These are phyloP conservation scores for Agaricus subrufescens DNA, from an alignment of 768 basidiomycete species.

Conservation along the genomic window DNA sequence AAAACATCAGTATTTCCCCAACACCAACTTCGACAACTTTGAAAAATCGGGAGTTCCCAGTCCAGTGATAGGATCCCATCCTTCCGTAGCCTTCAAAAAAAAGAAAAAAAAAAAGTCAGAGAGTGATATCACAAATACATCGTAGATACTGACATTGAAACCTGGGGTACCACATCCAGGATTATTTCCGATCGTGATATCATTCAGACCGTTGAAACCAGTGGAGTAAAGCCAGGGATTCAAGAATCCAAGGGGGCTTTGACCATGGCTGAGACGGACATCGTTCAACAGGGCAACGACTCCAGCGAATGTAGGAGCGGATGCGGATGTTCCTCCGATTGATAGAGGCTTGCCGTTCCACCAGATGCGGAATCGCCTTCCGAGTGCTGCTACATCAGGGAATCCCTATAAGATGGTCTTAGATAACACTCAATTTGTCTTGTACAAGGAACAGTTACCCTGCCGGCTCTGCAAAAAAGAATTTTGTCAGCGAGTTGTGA, in stretches of 20 bases:
- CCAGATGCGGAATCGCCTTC: slow-evolving; percentile 43
- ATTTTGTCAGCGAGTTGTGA: neutral
- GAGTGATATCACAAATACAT: neutral
- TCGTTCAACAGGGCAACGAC: slow-evolving; percentile 66
- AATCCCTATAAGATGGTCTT: slow-evolving; percentile 33
- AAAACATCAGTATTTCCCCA: slow-evolving; percentile 8
- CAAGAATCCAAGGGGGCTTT: slow-evolving; percentile 55
- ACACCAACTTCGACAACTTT: slow-evolving; percentile 34
- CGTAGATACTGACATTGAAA: slow-evolving; percentile 49
- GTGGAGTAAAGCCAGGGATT: slow-evolving; percentile 58
- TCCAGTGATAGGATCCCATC: slow-evolving; percentile 60
- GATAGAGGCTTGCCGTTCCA: slow-evolving; percentile 29
- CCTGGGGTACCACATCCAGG: slow-evolving; percentile 59
- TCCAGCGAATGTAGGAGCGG: slow-evolving; percentile 60
- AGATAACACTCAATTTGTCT: neutral
- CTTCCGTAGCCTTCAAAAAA: slow-evolving; percentile 31
- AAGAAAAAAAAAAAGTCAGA: neutral
- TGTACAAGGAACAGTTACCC: slow-evolving; percentile 27
- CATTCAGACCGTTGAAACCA: slow-evolving; percentile 41
- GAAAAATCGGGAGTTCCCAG: slow-evolving; percentile 61
- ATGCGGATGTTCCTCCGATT: slow-evolving; percentile 61
- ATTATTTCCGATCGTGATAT: slow-evolving; percentile 55
- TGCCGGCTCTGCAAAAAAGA: slow-evolving; percentile 35
- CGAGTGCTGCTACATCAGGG: slow-evolving; percentile 68
- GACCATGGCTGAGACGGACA: slow-evolving; percentile 39